phyloP scores from a whole-genome alignment of 495 filamentous ascomycete species.

The Trichoderma parareesei region DNA sequence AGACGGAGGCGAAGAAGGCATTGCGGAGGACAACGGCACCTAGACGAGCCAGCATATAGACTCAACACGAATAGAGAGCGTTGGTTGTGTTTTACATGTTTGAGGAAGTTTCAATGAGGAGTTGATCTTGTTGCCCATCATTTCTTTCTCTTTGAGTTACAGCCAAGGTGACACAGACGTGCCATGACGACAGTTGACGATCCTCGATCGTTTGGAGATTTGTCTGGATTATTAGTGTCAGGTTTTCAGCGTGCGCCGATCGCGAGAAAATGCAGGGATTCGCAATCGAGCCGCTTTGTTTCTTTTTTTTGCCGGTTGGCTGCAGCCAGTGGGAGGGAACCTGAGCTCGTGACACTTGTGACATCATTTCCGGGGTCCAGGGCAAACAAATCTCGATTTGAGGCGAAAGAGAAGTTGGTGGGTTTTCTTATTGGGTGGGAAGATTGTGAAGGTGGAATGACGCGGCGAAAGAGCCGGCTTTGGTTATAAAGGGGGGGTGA shows the following conservation, averaged over 20 bases:
- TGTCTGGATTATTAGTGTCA: background rate
- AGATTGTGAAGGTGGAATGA: background rate
- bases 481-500: too few relatives aligned
- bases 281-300: background rate
- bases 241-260: background rate
- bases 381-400: too few relatives aligned
- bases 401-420: too few relatives aligned
- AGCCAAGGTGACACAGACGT: background rate
- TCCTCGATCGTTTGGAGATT: background rate
- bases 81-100: background rate
- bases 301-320: background rate
- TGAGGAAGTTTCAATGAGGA: background rate
- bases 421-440: too few relatives aligned
- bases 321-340: constrained; percentile 5
- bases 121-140: background rate
- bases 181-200: background rate
- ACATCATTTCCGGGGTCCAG: background rate
- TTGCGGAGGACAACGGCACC: constrained; percentile 90
- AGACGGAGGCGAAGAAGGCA: constrained; percentile 81
- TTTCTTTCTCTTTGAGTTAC: too few relatives aligned
- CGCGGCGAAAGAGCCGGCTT: background rate
- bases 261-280: constrained; percentile 5
- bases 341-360: background rate
- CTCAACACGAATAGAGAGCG: background rate
- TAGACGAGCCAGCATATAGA: constrained; percentile 76